Base-by-base conservation (phyloP, 805 yeast species). In the Scheffersomyces coipomensis region DNA sequence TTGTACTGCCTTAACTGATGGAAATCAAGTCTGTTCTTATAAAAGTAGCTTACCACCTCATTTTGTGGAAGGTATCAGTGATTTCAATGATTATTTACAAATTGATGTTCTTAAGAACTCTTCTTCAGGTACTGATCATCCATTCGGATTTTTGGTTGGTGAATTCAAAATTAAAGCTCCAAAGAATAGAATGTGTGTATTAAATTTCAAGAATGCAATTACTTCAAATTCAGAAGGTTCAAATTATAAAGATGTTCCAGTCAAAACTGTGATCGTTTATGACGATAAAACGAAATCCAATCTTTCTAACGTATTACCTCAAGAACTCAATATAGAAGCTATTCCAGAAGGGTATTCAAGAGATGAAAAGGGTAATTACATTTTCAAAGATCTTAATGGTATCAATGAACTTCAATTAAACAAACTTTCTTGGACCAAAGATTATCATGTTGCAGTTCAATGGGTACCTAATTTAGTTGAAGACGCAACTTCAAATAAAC, bases 81-180 rank as follows among this genome's bases (percentile, higher is more conserved):
- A 55, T 6, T 60, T 65, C 30, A 53, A 60, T 4, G 71, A 76
- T 11, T 77, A 76, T 49, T 52, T 87, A 46, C 54, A 68, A 9
- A 55, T 85, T 5, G 72, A 76, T 13, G 66, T 83, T 5, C 45
- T 81, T 36, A 68, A 68, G 22, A 72, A 82, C 46, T 72, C 79
- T 2, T 67, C 78, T 29, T 48, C 66, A 4, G 62, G 61, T 19
- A 55, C 57, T 5, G 66, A 60, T 33, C 68, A 73, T 39, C 76
- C 83, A 1, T 85, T 80, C 56, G 81, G 83, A 0, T 86, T 89
- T 37, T 66, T 81, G 42, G 72, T 74, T 15, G 89, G 87, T 1
- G 82, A 81, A 32, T 51, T 88, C 29, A 61, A 60, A 38, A 76
- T 88, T 35, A 65, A 68, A 30, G 86, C 76, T 2, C 71, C 71